Base-by-base conservation (phyloP, 2,329 filamentous ascomycete genomes). In the Fusarium proliferatum region DNA sequence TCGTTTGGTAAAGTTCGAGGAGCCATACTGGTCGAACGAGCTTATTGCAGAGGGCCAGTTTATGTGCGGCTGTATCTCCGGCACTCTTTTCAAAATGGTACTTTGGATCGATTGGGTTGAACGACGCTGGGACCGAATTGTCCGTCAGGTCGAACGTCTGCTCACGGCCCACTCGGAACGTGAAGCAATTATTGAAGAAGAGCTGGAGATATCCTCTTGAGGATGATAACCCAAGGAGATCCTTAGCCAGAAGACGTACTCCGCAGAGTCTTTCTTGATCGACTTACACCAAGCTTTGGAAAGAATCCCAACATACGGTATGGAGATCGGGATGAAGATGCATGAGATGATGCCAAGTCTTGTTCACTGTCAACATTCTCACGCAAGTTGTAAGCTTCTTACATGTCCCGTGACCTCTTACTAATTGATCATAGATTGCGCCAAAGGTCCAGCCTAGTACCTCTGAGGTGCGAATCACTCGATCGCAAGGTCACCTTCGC, bases 31-130 rank as follows among this genome's bases (percentile, higher is more conserved):
- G 23, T 19, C 33, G 7, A 53, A 36, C 3, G 33, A 53, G 9
- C 49, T 53, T 5, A 36, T 36, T 38, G 17, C 17, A 36, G 49
- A 53, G 33, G 49, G 49, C 7, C 23, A 28, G 2, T 53, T 26
- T 15, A 53, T 28, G 33, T 53, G 49, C 17, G 33, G 33, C n/a
- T 53, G 49, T 15, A 53, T 53, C 23, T 26, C 33, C 13, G 33
- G 49, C 33, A 53, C 49, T 38, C 49, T 38, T 9, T 53, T 53
- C 33, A 38, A 38, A 26, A 38, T 53, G 49, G n/a, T 53, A 13
- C 49, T 28, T 21, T 53, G 17, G 5, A 26, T 53, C n/a, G 33
- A 36, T 8, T 53, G 23, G 33, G 49, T 53, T 21, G 33, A 38
- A 16, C n/a, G 21, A 36, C 33, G 49, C 17, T 53, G 49, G 33